Percentiles rank a stretch among this genome's conserved stretches.
Conservation (phyloP, 2,329 filamentous ascomycete species). For the Fusarium sp. region DNA sequence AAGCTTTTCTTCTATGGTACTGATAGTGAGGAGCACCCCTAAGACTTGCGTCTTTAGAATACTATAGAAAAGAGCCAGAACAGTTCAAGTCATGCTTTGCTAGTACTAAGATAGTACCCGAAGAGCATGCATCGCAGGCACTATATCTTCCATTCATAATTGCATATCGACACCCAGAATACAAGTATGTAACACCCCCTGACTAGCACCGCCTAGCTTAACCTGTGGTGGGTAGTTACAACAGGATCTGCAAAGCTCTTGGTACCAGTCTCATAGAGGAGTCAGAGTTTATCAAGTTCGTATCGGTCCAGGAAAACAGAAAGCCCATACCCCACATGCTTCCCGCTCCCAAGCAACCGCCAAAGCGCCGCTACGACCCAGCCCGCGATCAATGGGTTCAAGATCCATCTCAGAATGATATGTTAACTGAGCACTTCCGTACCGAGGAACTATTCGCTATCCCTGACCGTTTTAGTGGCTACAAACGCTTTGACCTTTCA, state of each 20-base stretch:
- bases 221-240: not conserved
- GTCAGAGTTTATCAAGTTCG: conserved; percentile 5
- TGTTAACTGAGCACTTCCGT: conserved; percentile 1
- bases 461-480: not conserved
- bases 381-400: conserved; percentile 1
- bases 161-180: not conserved
- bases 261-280: not conserved
- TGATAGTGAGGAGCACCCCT: not conserved
- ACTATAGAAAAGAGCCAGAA: not conserved
- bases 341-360: not conserved
- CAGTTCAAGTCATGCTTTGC: conserved; percentile 6
- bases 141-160: conserved; percentile 16
- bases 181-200: not conserved
- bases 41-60: not conserved
- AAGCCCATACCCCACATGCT: conserved; percentile 1
- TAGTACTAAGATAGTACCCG: not conserved
- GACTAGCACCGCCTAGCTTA: too few species aligned
- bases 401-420: not conserved
- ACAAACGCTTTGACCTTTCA: conserved; percentile 9
- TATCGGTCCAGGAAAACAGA: not conserved
- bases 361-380: not conserved
- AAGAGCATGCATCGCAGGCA: conserved; percentile 7
- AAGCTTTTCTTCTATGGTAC: not conserved
- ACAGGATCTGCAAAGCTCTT: not conserved
- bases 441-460: not conserved